Evolutionary conservation across 768 basidiomycete genomes (phyloP).

Genomic region (Mycena crocata): DNA sequence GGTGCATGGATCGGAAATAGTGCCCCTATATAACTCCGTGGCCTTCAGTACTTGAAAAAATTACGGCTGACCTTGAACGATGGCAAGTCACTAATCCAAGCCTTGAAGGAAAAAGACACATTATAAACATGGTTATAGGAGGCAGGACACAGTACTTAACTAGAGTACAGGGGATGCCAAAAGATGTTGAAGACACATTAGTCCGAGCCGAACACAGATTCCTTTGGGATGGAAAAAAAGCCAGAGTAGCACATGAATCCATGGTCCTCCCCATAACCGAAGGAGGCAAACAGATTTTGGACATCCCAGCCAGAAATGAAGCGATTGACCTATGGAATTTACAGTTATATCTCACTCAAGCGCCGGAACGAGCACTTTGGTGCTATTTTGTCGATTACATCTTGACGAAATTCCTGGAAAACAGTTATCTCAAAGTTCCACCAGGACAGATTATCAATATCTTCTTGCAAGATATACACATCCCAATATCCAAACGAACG

Average conservation of each 20-base stretch:
- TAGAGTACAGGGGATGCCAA: neutral
- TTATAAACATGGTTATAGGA: neutral
- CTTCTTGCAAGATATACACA: neutral
- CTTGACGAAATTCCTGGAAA: neutral
- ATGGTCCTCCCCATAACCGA: neutral
- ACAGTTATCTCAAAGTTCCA: neutral
- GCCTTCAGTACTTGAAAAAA: neutral
- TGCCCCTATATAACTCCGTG: neutral
- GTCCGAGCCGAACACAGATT: neutral
- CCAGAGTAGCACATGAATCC: neutral
- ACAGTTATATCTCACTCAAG: no score
- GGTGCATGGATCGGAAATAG: conserved; percentile 7
- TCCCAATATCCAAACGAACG: no score
- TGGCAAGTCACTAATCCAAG: neutral
- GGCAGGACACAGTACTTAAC: neutral
- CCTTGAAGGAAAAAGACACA: neutral
- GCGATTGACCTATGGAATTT: no score
- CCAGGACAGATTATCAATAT: neutral
- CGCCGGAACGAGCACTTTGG: no score
- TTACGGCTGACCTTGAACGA: neutral
- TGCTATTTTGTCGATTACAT: neutral
- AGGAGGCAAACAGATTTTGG: no score
- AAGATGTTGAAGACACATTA: neutral
- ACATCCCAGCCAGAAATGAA: no score
- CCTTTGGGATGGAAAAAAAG: no score